phyloP scores from a whole-genome alignment of 345 rosid species.

The Xanthoceras sorbifolium region DNA sequence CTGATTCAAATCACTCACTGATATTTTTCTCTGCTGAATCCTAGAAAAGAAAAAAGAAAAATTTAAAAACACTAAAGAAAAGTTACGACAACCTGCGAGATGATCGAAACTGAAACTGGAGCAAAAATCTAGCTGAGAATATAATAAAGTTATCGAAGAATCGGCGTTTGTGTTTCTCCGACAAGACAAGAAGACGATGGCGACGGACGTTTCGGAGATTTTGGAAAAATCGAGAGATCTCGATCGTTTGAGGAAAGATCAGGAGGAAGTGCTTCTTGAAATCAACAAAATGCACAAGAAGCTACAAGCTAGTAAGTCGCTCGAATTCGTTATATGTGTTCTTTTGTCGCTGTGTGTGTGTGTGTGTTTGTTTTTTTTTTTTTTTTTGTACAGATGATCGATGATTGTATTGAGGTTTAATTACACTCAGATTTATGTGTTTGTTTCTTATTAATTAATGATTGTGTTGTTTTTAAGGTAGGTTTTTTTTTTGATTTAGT shows the following conservation, averaged over 20 bases:
- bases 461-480: neutral
- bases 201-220: conserved; percentile 67
- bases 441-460: conserved; percentile 15
- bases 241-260: conserved; percentile 83
- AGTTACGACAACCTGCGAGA: neutral
- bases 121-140: neutral
- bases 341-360: neutral
- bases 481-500: neutral
- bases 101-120: conserved; percentile 9
- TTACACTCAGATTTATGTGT: conserved; percentile 22
- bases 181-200: conserved; percentile 34
- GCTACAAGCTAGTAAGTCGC: conserved; percentile 67
- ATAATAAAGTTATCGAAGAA: neutral
- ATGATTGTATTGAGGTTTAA: neutral
- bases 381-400: neutral
- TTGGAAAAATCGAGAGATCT: conserved; percentile 79
- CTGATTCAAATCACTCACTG: neutral
- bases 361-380: neutral
- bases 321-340: neutral
- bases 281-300: conserved; percentile 89
- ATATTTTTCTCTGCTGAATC: neutral
- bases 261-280: conserved; percentile 59
- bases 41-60: neutral
- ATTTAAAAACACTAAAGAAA: neutral
- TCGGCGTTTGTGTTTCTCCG: neutral